A percentile compares a stretch with the other conserved stretches of the same genome.
These are phyloP conservation scores for Laetiporus sulphureus DNA, from an alignment of 1,284 basidiomycete genomes.

Conservation along the genomic window DNA sequence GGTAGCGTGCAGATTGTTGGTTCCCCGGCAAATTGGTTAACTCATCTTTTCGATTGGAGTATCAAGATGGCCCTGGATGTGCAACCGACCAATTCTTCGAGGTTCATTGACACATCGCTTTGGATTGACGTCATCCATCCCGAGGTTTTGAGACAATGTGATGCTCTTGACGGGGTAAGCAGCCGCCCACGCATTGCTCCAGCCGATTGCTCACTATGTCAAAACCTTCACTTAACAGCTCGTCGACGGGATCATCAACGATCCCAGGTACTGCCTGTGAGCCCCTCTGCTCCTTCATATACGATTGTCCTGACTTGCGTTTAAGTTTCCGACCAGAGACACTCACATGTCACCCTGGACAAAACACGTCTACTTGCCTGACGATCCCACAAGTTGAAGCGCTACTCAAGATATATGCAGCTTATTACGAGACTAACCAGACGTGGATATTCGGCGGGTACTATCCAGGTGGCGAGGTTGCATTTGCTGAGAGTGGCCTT, in stretches of 20 bases:
- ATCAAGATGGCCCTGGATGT: conserved; percentile 18
- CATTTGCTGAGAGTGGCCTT: conserved; percentile 5
- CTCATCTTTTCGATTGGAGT: conserved; percentile 19
- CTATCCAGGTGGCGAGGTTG: conserved; percentile 20
- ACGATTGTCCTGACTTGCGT: not conserved
- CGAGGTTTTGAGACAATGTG: conserved; percentile 25
- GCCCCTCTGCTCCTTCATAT: not conserved
- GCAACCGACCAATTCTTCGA: conserved; percentile 14
- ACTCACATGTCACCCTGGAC: conserved; percentile 20
- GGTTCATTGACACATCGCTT: conserved; percentile 17
- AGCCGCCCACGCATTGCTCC: not conserved
- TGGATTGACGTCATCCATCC: conserved; percentile 20
- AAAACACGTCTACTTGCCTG: conserved; percentile 23
- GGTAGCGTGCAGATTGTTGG: conserved; percentile 19
- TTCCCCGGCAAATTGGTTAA: conserved; percentile 21
- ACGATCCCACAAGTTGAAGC: conserved; percentile 26
- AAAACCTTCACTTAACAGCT: no score
- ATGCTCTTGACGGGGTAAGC: conserved; percentile 25
- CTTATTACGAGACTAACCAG: conserved; percentile 22
- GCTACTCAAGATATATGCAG: conserved; percentile 23
- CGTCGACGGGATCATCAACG: conserved; percentile 27
- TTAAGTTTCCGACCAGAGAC: conserved; percentile 24
- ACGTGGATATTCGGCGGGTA: conserved; percentile 18
- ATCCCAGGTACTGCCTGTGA: conserved; percentile 26
- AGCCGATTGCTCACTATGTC: no score